These are phyloP conservation scores for Peronospora tabacina DNA, from an alignment of 352 stramenopile species.

Conservation along the genomic window DNA sequence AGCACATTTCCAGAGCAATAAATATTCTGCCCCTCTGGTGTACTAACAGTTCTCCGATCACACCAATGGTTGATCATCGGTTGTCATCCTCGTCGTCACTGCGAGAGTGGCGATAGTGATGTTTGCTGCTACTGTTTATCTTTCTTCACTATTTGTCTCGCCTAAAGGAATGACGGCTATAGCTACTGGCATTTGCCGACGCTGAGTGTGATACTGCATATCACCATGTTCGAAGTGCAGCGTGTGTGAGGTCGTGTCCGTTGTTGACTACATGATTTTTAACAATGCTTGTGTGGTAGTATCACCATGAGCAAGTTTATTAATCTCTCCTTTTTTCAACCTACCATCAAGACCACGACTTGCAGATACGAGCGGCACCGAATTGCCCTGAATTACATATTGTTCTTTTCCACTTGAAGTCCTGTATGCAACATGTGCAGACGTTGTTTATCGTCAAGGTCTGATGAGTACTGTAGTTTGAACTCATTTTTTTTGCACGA, in stretches of 20 bases:
- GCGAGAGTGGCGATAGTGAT: slow-evolving; percentile 11
- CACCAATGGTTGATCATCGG: slow-evolving; percentile 5
- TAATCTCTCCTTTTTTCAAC: no score
- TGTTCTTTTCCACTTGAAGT: slow-evolving; percentile 16
- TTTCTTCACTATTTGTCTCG: slow-evolving; percentile 5
- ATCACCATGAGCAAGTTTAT: slow-evolving; percentile 1
- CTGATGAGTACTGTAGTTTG: no score
- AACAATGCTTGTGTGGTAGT: background rate
- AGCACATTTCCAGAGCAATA: slow-evolving; percentile 11
- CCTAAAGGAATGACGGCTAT: slow-evolving; percentile 6
- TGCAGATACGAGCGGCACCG: slow-evolving; percentile 45
- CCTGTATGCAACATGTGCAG: no score
- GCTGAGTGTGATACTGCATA: slow-evolving; percentile 9
- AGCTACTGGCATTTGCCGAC: slow-evolving; percentile 7
- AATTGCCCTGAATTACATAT: slow-evolving; percentile 60
- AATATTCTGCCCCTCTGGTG: slow-evolving; percentile 27
- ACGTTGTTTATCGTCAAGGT: no score
- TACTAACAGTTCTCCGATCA: slow-evolving; percentile 14
- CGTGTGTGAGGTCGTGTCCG: slow-evolving; percentile 6
- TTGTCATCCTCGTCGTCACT: background rate
- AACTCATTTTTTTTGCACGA: no score
- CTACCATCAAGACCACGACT: slow-evolving; percentile 34
- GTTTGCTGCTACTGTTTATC: slow-evolving; percentile 12
- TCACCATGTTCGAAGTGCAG: slow-evolving; percentile 12
- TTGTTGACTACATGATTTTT: slow-evolving; percentile 1